Conservation (phyloP, 1,284 basidiomycete species). For the Flammula alnicola region DNA sequence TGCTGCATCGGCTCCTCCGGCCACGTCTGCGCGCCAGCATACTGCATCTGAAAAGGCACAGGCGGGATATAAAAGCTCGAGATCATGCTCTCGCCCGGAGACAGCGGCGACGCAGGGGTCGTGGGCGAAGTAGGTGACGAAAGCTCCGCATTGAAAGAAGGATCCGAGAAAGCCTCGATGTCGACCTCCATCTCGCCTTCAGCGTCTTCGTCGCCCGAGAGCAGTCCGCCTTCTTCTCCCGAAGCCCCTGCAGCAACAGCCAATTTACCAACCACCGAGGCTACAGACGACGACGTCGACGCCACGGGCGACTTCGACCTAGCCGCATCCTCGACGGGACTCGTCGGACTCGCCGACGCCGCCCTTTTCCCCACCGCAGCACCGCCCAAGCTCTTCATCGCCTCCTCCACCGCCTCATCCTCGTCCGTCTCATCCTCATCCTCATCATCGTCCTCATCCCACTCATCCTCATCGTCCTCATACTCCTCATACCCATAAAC, state of each 20-base stretch:
- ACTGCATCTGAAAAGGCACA: not conserved
- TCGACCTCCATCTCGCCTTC: constrained; percentile 30
- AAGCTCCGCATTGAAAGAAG: constrained; percentile 39
- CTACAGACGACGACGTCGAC: constrained; percentile 5
- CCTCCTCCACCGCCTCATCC: constrained; percentile 13
- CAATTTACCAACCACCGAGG: constrained; percentile 1
- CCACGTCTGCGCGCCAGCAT: constrained; percentile 1
- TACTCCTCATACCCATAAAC: constrained; percentile 6
- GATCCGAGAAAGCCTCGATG: constrained; percentile 33
- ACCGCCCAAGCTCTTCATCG: not conserved
- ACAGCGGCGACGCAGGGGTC: constrained; percentile 5
- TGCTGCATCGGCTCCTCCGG: constrained; percentile 2
- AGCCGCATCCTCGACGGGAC: too few species aligned
- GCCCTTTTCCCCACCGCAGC: constrained; percentile 1
- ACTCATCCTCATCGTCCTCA: constrained; percentile 18
- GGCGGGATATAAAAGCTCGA: constrained; percentile 25
- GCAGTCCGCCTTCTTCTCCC: constrained; percentile 8
- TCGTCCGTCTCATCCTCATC: constrained; percentile 9
- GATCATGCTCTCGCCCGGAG: constrained; percentile 14
- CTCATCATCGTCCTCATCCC: constrained; percentile 10
- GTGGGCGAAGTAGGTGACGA: constrained; percentile 23
- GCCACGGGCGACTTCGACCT: constrained; percentile 1
- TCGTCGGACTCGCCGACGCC: not conserved
- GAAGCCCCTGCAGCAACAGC: not conserved
- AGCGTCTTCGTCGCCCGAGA: constrained; percentile 28